phyloP scores from a whole-genome alignment of 2,329 filamentous ascomycete genomes.

The Botrytis byssoidea region DNA sequence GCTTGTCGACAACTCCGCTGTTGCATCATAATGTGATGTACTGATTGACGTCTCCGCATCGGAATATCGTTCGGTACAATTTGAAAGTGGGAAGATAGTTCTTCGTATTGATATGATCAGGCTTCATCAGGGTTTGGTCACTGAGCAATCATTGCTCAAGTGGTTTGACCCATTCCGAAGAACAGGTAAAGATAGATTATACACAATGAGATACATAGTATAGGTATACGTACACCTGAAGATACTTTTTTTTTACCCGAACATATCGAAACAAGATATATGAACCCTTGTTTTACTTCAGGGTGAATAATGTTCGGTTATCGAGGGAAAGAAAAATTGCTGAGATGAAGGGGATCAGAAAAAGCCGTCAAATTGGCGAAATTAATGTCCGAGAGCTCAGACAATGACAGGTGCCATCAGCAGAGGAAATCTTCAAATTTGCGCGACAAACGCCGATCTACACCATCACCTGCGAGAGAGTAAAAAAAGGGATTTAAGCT shows the following conservation, averaged over 20 bases:
- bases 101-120: background rate
- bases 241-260: background rate
- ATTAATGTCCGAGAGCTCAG: slow-evolving; percentile 12
- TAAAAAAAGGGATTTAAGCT: background rate
- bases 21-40: slow-evolving; percentile 13
- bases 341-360: background rate
- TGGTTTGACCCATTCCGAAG: background rate
- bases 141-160: background rate
- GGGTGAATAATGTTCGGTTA: slow-evolving; percentile 2
- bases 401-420: slow-evolving; percentile 6
- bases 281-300: slow-evolving; percentile 5
- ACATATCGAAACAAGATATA: background rate
- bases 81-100: background rate
- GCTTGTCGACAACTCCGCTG: slow-evolving; percentile 2
- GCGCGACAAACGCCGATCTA: slow-evolving; percentile 8
- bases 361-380: slow-evolving; percentile 4
- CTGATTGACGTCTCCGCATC: slow-evolving; percentile 8
- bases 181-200: background rate
- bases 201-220: background rate
- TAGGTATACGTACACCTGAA: background rate
- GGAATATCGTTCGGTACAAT: slow-evolving; percentile 1
- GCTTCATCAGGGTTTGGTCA: background rate
- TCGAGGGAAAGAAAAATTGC: slow-evolving; percentile 3
- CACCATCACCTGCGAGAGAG: background rate
- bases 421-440: slow-evolving; percentile 4